Conservation (phyloP, 306 rosid genomes). For the Acacia acuminata region DNA sequence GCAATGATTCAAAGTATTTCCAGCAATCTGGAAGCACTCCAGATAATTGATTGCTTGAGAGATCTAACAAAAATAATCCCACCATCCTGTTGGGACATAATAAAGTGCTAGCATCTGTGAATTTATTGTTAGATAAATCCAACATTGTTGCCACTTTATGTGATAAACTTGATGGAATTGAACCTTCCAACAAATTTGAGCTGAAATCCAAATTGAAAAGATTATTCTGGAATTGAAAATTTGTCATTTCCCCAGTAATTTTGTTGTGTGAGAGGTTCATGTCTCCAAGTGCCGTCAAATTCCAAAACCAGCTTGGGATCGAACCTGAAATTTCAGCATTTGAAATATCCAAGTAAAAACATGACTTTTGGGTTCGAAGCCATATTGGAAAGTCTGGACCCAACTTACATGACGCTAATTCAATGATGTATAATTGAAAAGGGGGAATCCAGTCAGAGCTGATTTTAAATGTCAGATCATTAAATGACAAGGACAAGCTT, state of each 20-base stretch:
- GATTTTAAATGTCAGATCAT: too few species aligned
- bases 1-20: not conserved
- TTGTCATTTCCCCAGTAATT: not conserved
- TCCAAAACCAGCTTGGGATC: not conserved
- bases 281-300: not conserved
- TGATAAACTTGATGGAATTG: not conserved
- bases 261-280: too few species aligned
- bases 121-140: not conserved
- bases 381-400: not conserved
- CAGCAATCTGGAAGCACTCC: not conserved
- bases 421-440: not conserved
- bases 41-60: not conserved
- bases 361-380: not conserved
- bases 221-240: too few species aligned
- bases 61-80: not conserved
- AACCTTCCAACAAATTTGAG: not conserved
- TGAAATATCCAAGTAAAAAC: not conserved
- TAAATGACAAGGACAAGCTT: not conserved
- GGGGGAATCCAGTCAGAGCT: not conserved
- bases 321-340: not conserved
- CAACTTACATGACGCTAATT: not conserved
- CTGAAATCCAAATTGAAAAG: not conserved
- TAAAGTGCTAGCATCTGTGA: not conserved
- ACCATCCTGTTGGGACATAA: not conserved
- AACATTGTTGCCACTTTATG: too few species aligned